A percentile compares a stretch with the other conserved stretches of the same genome.
Conservation (phyloP, 208 protist species). For the Jaenimonas drosophilae region DNA sequence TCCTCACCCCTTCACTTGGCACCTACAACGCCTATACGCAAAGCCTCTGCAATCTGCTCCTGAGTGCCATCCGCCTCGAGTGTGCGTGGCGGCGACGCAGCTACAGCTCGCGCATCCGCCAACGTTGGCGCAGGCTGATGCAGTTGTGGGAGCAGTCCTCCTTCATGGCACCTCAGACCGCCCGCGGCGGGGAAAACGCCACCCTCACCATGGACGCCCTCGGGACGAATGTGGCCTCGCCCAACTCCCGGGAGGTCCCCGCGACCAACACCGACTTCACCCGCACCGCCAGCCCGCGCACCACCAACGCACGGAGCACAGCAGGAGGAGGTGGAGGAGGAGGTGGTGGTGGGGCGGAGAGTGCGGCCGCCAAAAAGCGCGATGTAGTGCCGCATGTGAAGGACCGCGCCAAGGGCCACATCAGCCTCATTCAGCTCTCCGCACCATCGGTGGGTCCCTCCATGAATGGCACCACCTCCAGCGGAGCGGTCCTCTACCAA, state of each 20-base stretch:
- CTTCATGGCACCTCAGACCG: too few relatives aligned
- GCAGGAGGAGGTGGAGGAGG: too few relatives aligned
- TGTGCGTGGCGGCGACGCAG: constrained; percentile 39
- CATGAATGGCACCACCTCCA: neutral
- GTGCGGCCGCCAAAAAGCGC: neutral
- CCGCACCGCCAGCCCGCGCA: too few relatives aligned
- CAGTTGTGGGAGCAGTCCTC: constrained; percentile 33
- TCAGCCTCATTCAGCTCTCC: neutral
- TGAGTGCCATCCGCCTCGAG: constrained; percentile 47
- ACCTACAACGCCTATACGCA: constrained; percentile 63
- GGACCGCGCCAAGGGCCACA: neutral
- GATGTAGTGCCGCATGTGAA: constrained; percentile 1
- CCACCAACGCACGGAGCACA: too few relatives aligned
- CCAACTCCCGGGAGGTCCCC: too few relatives aligned
- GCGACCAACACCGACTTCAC: too few relatives aligned
- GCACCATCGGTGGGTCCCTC: too few relatives aligned
- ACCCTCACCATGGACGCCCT: neutral
- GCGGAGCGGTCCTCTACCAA: constrained; percentile 11
- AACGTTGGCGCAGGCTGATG: constrained; percentile 33
- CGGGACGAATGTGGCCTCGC: neutral
- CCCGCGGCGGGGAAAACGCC: too few relatives aligned
- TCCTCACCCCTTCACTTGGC: constrained; percentile 25
- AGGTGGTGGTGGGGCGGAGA: too few relatives aligned
- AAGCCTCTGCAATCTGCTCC: constrained; percentile 39
- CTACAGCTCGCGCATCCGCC: constrained; percentile 21